Conservation (phyloP, 495 filamentous ascomycete genomes). For the Barbatosphaeria neglecta region DNA sequence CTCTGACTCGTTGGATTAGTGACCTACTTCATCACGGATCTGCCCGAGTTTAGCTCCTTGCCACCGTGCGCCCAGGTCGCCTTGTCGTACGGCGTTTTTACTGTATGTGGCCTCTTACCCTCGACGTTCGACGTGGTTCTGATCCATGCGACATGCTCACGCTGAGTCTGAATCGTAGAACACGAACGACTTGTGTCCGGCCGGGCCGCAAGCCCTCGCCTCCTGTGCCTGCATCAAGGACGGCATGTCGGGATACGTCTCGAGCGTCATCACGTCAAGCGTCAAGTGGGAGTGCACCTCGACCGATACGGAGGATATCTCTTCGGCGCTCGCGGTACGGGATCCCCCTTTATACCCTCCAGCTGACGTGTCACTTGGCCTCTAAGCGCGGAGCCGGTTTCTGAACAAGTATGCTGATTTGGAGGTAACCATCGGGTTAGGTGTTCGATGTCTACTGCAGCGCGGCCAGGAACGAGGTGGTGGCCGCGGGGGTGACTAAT, state of each 20-base stretch:
- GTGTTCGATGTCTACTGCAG: conserved; percentile 37
- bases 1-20: conserved; percentile 12
- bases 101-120: conserved; percentile 12
- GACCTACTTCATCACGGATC: conserved; percentile 39
- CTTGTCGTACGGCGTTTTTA: conserved; percentile 26
- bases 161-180: conserved; percentile 12
- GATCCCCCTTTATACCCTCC: neutral
- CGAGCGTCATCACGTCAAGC: conserved; percentile 21
- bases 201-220: conserved; percentile 29
- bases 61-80: conserved; percentile 30
- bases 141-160: conserved; percentile 1
- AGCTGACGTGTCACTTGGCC: no score
- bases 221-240: conserved; percentile 38
- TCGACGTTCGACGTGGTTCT: neutral
- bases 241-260: conserved; percentile 23
- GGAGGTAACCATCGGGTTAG: neutral
- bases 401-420: neutral
- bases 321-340: conserved; percentile 20
- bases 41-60: conserved; percentile 29
- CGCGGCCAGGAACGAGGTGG: conserved; percentile 28
- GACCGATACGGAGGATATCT: conserved; percentile 33
- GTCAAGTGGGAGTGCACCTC: conserved; percentile 30
- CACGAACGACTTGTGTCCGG: conserved; percentile 27
- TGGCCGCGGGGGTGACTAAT: conserved; percentile 22
- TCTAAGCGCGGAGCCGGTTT: neutral